Conservation (phyloP, 148 eudicot species). For the Spergularia bocconei region DNA sequence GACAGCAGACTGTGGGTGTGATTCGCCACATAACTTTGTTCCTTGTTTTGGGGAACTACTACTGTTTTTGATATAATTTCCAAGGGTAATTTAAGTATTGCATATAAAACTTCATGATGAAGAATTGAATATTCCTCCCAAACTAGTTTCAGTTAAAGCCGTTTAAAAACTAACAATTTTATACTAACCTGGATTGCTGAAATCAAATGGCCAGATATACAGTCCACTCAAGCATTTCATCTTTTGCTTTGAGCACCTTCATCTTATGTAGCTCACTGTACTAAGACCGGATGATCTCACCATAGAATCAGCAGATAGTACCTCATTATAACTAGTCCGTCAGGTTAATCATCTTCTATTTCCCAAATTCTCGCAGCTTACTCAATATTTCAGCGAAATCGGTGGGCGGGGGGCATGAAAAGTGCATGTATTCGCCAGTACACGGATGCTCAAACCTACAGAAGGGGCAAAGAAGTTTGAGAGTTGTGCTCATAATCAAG, state of each 20-base stretch:
- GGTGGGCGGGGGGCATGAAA: conserved; percentile 75
- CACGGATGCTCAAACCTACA: conserved; percentile 82
- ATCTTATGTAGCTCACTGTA: not conserved
- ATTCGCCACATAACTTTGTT: too few species aligned
- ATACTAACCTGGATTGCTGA: conserved; percentile 10
- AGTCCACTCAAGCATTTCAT: not conserved
- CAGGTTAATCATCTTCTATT: conserved; percentile 12
- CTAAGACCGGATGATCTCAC: not conserved
- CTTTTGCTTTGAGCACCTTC: not conserved
- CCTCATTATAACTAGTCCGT: not conserved
- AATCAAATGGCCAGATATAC: not conserved
- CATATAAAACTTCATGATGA: too few species aligned
- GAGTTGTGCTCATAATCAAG: not conserved
- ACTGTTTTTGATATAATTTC: too few species aligned
- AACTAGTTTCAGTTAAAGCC: too few species aligned
- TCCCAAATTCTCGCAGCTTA: conserved; percentile 41
- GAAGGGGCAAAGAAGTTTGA: not conserved
- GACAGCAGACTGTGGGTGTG: too few species aligned
- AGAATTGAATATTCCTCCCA: too few species aligned
- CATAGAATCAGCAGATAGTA: not conserved
- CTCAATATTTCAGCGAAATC: conserved; percentile 62
- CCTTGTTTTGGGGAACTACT: too few species aligned
- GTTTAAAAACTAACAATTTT: not conserved
- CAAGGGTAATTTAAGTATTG: too few species aligned
- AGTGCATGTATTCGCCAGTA: conserved; percentile 57